phyloP scores from a whole-genome alignment of 2,329 filamentous ascomycete species.

The Monilinia laxa region DNA sequence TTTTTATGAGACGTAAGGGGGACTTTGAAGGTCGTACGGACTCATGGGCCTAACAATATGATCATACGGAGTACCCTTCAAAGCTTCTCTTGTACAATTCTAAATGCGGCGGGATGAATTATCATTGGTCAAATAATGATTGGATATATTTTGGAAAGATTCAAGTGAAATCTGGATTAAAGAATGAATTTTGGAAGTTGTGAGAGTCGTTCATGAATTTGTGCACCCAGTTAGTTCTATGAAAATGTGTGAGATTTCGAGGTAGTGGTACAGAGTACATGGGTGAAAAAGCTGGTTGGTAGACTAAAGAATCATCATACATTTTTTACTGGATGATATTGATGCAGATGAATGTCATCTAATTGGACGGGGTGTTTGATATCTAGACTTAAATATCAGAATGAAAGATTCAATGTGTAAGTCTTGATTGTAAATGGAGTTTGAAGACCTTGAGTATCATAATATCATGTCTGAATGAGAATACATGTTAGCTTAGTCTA shows the following conservation, averaged over 20 bases:
- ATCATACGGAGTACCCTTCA: no score
- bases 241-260: neutral
- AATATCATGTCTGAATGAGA: no score
- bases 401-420: neutral
- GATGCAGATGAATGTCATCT: neutral
- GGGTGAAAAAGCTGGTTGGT: neutral
- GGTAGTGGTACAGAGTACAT: neutral
- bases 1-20: no score
- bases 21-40: no score
- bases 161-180: neutral
- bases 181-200: neutral
- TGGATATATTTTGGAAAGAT: neutral
- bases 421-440: neutral
- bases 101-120: neutral
- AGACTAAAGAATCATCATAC: neutral
- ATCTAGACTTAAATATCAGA: no score
- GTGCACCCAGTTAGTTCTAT: neutral
- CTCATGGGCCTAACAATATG: no score
- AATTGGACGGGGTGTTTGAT: no score
- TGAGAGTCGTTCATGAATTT: neutral
- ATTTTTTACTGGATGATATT: neutral
- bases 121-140: neutral
- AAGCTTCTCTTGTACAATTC: neutral
- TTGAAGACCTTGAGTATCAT: no score
- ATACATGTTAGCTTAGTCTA: no score